Conservation (phyloP, 345 rosid genomes). For the Melastoma malabathricum region DNA sequence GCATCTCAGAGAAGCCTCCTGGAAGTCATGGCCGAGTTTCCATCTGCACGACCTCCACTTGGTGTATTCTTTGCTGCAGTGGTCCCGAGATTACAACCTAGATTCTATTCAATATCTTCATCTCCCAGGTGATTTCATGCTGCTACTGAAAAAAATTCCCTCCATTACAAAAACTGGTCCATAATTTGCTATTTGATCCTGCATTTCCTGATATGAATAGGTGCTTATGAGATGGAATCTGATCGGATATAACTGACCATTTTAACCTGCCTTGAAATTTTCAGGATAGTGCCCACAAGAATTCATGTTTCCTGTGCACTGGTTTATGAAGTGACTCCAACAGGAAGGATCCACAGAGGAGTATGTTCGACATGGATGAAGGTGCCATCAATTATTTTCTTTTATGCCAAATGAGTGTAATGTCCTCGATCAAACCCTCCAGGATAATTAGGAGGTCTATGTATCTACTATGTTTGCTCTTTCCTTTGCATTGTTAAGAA, state of each 20-base stretch:
- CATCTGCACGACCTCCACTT: slow-evolving; percentile 79
- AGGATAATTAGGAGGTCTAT: too few species aligned
- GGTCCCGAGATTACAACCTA: slow-evolving; percentile 79
- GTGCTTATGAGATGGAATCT: not conserved
- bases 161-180: too few species aligned
- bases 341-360: slow-evolving; percentile 83
- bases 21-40: slow-evolving; percentile 87
- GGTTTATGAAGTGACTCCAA: slow-evolving; percentile 70
- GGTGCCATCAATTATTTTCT: slow-evolving; percentile 20
- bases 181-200: not conserved
- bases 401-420: not conserved
- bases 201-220: not conserved
- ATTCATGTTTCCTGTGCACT: slow-evolving; percentile 92
- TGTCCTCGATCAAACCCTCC: too few species aligned
- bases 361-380: slow-evolving; percentile 98
- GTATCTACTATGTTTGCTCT: too few species aligned
- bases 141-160: too few species aligned
- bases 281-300: slow-evolving; percentile 54
- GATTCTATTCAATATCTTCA: slow-evolving; percentile 92
- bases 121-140: slow-evolving; percentile 53
- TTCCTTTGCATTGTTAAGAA: too few species aligned
- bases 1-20: slow-evolving; percentile 86
- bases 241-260: not conserved
- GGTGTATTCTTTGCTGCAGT: slow-evolving; percentile 94
- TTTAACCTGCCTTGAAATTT: slow-evolving; percentile 6